These are phyloP conservation scores for Lophiostoma macrostomum DNA, from an alignment of 495 filamentous ascomycete species.

Conservation along the genomic window DNA sequence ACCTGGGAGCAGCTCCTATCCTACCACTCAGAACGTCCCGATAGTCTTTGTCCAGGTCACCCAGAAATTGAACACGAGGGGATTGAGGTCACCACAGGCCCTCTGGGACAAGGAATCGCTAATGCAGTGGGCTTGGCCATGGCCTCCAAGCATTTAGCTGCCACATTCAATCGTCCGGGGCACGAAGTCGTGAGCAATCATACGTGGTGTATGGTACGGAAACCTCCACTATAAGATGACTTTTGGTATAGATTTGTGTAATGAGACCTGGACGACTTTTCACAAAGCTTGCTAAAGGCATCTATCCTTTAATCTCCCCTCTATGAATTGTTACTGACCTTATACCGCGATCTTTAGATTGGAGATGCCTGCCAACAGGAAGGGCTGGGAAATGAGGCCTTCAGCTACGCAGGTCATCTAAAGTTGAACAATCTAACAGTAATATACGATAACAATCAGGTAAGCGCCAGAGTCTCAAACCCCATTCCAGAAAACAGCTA, in stretches of 20 bases:
- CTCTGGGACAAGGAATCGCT: conserved; percentile 58
- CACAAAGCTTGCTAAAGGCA: no score
- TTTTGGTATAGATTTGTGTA: no score
- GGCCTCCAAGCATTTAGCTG: conserved; percentile 55
- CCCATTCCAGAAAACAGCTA: no score
- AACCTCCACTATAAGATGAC: no score
- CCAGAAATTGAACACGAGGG: conserved; percentile 61
- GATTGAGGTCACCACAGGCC: conserved; percentile 62
- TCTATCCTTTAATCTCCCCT: no score
- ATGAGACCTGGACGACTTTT: no score
- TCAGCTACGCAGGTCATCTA: conserved; percentile 55
- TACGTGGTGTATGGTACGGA: conserved; percentile 57
- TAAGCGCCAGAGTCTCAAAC: no score
- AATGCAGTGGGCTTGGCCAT: conserved; percentile 61
- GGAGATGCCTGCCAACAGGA: conserved; percentile 61
- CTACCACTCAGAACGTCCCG: conserved; percentile 54
- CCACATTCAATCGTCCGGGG: conserved; percentile 52
- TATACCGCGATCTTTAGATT: no score
- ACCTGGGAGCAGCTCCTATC: conserved; percentile 58
- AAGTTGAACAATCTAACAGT: conserved; percentile 54
- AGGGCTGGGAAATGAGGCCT: conserved; percentile 57
- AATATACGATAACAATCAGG: no score
- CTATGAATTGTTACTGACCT: no score
- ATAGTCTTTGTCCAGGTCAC: conserved; percentile 55
- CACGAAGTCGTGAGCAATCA: conserved; percentile 50